Percentiles rank a stretch among this genome's conserved stretches.
Conservation (phyloP, 495 filamentous ascomycete genomes). For the Penicilliopsis zonata region DNA sequence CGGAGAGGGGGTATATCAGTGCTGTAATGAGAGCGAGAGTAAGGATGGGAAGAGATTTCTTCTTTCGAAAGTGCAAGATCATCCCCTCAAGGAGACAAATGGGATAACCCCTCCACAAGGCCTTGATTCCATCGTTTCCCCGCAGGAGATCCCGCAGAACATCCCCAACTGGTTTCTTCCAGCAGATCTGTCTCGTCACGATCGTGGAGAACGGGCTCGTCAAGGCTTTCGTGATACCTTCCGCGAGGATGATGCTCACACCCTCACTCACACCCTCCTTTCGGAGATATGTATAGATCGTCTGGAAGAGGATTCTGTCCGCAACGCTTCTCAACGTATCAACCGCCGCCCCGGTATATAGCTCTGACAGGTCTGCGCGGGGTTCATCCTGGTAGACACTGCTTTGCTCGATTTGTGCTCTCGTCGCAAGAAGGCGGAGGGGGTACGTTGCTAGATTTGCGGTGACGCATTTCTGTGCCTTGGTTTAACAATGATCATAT, state of each 20-base stretch:
- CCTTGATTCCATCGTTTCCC: too few species aligned
- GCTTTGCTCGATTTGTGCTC: constrained; percentile 80
- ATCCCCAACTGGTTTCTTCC: too few species aligned
- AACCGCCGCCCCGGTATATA: constrained; percentile 63
- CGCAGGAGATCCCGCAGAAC: too few species aligned
- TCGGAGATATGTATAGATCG: constrained; percentile 65
- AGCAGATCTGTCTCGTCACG: constrained; percentile 70
- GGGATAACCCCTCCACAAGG: too few species aligned
- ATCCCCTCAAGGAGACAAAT: too few species aligned
- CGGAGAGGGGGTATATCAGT: too few species aligned
- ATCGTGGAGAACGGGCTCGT: constrained; percentile 78
- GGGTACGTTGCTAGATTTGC: constrained; percentile 71
- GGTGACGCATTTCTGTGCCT: background rate
- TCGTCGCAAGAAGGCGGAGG: constrained; percentile 71
- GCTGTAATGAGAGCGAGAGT: too few species aligned
- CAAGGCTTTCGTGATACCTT: constrained; percentile 63
- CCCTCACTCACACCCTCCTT: too few species aligned
- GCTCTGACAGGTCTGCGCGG: constrained; percentile 52
- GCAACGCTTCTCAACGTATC: constrained; percentile 63
- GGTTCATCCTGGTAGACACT: too few species aligned
- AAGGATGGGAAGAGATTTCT: too few species aligned
- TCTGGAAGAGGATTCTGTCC: constrained; percentile 76
- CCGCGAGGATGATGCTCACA: constrained; percentile 66
- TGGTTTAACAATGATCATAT: too few species aligned
- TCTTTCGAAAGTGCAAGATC: too few species aligned